Evolutionary conservation across 495 filamentous ascomycete genomes (phyloP).

Genomic region (Xylaria venustula): DNA sequence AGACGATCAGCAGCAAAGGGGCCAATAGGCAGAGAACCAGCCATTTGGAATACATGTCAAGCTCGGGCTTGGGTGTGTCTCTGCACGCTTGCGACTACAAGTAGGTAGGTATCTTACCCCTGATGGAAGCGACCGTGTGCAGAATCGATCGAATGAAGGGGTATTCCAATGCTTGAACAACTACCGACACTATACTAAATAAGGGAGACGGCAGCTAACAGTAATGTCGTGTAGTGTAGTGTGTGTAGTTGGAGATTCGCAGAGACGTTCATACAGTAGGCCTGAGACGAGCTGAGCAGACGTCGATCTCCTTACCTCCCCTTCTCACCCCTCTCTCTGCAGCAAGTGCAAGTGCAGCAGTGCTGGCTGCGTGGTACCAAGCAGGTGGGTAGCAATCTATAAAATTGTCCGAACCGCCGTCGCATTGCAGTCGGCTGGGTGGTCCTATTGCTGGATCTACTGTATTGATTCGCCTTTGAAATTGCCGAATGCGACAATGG

Average conservation of each 20-base stretch:
- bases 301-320: neutral
- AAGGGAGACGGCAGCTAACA: too few species aligned
- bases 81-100: too few species aligned
- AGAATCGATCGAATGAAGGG: too few species aligned
- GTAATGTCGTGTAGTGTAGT: too few species aligned
- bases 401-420: conserved; percentile 14
- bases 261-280: too few species aligned
- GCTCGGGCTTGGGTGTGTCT: neutral
- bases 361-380: neutral
- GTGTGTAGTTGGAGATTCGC: too few species aligned
- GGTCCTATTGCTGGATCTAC: neutral
- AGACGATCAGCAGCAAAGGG: neutral
- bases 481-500: conserved; percentile 11
- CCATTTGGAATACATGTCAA: neutral
- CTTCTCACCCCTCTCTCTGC: neutral
- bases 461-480: conserved; percentile 6
- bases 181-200: too few species aligned
- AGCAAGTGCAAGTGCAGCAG: too few species aligned
- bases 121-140: too few species aligned
- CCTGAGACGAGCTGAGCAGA: neutral
- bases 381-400: conserved; percentile 9
- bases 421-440: conserved; percentile 6
- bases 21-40: neutral
- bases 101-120: too few species aligned
- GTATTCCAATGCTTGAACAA: too few species aligned